These are phyloP conservation scores for Solanum appendiculatum DNA, from an alignment of 257 asterid species.

Conservation along the genomic window DNA sequence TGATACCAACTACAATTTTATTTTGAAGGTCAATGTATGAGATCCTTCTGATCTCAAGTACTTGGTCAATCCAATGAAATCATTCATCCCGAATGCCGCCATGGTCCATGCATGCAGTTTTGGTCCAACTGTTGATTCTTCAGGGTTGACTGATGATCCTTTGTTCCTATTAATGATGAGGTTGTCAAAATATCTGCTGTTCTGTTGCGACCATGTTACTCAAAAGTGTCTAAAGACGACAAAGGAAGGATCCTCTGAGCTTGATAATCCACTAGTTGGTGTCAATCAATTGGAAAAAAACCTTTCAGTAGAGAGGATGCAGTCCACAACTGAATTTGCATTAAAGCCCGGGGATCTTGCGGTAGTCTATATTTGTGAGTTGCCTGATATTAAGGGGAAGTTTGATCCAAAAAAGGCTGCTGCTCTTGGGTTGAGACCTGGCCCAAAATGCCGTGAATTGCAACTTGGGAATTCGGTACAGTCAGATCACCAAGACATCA, in stretches of 20 bases:
- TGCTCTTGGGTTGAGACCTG: slow-evolving; percentile 71
- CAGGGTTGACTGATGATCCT: slow-evolving; percentile 24
- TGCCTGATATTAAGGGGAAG: slow-evolving; percentile 84
- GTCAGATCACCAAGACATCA: slow-evolving; percentile 59
- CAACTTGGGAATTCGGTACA: slow-evolving; percentile 70
- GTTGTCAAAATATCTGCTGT: slow-evolving; percentile 77
- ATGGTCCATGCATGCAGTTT: slow-evolving; percentile 78
- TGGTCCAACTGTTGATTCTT: slow-evolving; percentile 39
- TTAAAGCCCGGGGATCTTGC: slow-evolving; percentile 64
- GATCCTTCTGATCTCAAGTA: slow-evolving; percentile 85
- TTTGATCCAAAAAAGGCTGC: slow-evolving; percentile 68
- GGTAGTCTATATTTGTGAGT: slow-evolving; percentile 69
- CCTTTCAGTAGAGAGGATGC: neutral
- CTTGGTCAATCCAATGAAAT: slow-evolving; percentile 81
- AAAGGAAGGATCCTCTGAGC: neutral
- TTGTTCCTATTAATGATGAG: slow-evolving; percentile 68
- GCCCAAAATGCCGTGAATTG: slow-evolving; percentile 75
- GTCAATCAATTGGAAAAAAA: neutral
- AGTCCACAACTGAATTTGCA: slow-evolving; percentile 1
- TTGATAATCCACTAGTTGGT: slow-evolving; percentile 10
- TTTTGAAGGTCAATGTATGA: slow-evolving; percentile 71
- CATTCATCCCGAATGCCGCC: slow-evolving; percentile 82
- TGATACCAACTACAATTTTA: neutral
- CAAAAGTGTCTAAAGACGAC: slow-evolving; percentile 13
- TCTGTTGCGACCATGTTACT: slow-evolving; percentile 42